Evolutionary conservation across 805 yeast species (phyloP), one percentile per base, ranked within the genome.

Genomic region (Blastobotrys muscicola): DNA sequence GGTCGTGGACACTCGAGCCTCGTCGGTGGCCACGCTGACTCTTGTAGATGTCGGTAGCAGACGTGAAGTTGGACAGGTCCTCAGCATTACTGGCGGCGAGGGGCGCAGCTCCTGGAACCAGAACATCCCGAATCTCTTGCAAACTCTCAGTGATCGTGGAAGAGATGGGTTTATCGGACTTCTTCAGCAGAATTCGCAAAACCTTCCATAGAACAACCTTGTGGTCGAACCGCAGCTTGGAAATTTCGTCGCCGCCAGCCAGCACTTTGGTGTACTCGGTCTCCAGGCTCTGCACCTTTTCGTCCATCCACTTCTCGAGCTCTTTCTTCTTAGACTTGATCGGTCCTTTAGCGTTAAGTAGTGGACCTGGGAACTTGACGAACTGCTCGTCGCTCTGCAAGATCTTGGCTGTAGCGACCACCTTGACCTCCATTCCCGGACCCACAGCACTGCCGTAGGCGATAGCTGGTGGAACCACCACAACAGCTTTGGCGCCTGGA

Each of bases 301-400:
- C 70, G 14, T 64, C 67, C n/a, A 80, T 51, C 82, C 95, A 82
- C 45, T 79, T 74, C 47, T 77, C 83, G 7, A 85, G 57, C 35
- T 81, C 92, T 54, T 79, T 82, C 57, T 69, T 69, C 57, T 75
- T 80, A 1, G 78, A 64, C 55, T 78, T 84, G 35, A 55, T 53
- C 23, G 60, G 38, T 6, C 54, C 56, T 44, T 64, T 63, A 2
- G 66, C 53, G 44, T 70, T 73, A 2, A 68, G 58, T 41, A 85
- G 64, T 0, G 95, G 95, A 0, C 82, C 85, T 1, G 84, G 92
- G 59, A 75, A 82, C 39, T 65, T 65, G 36, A 45, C 20, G 53
- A 51, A 52, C 56, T 57, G 54, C 36, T 53, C 47, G 42, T 60
- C 60, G 16, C 54, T 53, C 36, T 56, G 50, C 10, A 54, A 38